Percentiles rank a stretch among this genome's conserved stretches.
phyloP scores from a whole-genome alignment of 2,329 filamentous ascomycete species.

The Curvularia hawaiiensis region DNA sequence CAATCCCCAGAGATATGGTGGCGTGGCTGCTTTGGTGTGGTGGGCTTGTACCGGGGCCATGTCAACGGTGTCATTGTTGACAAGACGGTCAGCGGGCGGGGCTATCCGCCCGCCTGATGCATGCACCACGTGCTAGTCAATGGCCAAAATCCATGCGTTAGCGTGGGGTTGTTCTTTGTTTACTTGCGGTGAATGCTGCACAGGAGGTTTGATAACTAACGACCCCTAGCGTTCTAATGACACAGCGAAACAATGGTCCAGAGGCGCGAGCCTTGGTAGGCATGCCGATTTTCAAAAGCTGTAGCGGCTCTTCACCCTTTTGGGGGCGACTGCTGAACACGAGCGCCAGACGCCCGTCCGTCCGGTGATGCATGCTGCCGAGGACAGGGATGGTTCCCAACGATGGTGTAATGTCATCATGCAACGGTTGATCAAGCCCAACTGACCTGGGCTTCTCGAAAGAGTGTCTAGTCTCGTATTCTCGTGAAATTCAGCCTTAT shows the following conservation, averaged over 20 bases:
- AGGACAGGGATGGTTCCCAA: neutral
- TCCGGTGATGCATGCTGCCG: constrained; percentile 4
- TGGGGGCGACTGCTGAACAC: neutral
- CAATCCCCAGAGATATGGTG: neutral
- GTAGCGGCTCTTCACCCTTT: neutral
- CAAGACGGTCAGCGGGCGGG: constrained; percentile 16
- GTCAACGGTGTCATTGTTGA: constrained; percentile 16
- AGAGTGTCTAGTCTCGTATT: neutral
- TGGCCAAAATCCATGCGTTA: constrained; percentile 1
- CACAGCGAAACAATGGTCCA: neutral
- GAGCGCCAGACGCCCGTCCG: neutral
- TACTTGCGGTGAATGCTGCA: neutral
- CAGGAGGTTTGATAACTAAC: neutral
- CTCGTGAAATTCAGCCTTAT: constrained; percentile 3
- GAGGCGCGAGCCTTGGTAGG: neutral
- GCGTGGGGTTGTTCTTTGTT: constrained; percentile 2
- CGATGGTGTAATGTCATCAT: neutral
- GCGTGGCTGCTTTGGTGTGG: constrained; percentile 5
- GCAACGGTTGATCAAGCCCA: neutral
- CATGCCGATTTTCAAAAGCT: neutral
- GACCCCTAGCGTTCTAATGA: neutral
- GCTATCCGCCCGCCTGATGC: constrained; percentile 16
- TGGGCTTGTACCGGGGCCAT: constrained; percentile 14
- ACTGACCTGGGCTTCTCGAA: neutral
- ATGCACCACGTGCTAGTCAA: constrained; percentile 13